phyloP scores from a whole-genome alignment of 1,284 basidiomycete genomes.

The Rhodotorula sp. region DNA sequence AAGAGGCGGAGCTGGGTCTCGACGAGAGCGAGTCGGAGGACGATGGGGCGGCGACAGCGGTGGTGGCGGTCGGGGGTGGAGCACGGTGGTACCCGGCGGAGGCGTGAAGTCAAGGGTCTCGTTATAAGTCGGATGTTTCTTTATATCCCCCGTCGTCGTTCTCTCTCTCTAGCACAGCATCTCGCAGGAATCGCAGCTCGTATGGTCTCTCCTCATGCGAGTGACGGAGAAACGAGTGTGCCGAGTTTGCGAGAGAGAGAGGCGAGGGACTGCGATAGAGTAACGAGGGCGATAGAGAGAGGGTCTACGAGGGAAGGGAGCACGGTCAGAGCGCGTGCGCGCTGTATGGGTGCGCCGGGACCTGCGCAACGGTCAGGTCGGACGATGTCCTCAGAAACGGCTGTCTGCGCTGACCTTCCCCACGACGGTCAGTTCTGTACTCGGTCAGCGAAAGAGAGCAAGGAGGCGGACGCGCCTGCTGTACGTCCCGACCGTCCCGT shows the following conservation, averaged over 20 bases:
- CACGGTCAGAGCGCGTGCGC: neutral
- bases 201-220: no score
- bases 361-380: neutral
- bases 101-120: no score
- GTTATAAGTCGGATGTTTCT: no score
- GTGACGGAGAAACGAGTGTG: no score
- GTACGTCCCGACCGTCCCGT: neutral
- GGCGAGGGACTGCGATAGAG: neutral
- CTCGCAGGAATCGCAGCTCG: no score
- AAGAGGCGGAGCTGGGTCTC: neutral
- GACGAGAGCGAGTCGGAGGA: conserved; percentile 6
- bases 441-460: neutral
- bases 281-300: neutral
- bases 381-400: neutral
- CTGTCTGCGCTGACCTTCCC: neutral
- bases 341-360: neutral
- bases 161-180: no score
- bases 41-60: neutral
- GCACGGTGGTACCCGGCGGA: no score
- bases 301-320: neutral
- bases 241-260: no score
- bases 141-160: no score
- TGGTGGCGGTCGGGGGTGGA: neutral
- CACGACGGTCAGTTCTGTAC: neutral
- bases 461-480: neutral